These are phyloP conservation scores for Blastosporella zonata DNA, from an alignment of 1,284 basidiomycete species.

Conservation along the genomic window DNA sequence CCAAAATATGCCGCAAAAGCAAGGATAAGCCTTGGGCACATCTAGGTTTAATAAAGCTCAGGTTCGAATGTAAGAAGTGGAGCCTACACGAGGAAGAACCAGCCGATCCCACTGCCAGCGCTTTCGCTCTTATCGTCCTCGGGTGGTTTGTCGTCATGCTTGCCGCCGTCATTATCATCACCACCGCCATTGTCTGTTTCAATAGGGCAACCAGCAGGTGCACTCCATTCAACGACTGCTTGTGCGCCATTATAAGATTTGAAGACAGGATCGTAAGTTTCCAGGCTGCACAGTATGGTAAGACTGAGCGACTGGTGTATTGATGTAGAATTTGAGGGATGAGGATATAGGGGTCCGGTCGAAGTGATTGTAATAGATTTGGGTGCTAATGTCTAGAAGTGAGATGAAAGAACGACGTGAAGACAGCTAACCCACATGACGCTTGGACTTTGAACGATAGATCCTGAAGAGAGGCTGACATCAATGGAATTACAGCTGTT, in stretches of 20 bases:
- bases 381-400: constrained; percentile 35
- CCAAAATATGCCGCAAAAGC: constrained; percentile 67
- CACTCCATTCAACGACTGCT: constrained; percentile 57
- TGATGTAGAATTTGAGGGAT: constrained; percentile 36
- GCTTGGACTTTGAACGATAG: constrained; percentile 36
- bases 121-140: constrained; percentile 27
- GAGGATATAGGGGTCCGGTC: constrained; percentile 62
- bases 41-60: constrained; percentile 3
- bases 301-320: constrained; percentile 58
- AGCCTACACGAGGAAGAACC: constrained; percentile 80
- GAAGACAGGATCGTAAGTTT: constrained; percentile 47
- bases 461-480: constrained; percentile 42
- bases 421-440: constrained; percentile 42
- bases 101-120: constrained; percentile 74
- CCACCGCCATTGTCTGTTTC: constrained; percentile 30
- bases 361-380: constrained; percentile 57
- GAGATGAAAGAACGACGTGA: constrained; percentile 3
- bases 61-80: background rate
- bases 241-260: constrained; percentile 57
- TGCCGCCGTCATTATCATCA: constrained; percentile 23
- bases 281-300: constrained; percentile 53
- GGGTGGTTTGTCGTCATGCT: constrained; percentile 26
- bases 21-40: constrained; percentile 53
- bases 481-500: constrained; percentile 64
- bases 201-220: constrained; percentile 50